Evolutionary conservation across 495 filamentous ascomycete species (phyloP).

Genomic region (Aspergillus sclerotioniger): DNA sequence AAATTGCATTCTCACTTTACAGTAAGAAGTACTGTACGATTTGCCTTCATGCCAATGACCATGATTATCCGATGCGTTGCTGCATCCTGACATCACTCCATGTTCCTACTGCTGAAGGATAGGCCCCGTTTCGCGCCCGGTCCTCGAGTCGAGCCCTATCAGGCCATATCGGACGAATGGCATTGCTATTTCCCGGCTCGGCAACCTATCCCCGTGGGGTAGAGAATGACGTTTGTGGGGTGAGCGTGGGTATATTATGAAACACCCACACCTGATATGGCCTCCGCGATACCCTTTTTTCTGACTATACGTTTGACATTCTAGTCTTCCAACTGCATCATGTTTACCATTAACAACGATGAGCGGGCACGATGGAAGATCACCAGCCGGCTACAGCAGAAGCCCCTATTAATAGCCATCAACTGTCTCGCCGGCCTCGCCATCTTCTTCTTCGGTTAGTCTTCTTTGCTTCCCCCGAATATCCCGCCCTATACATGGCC

Average conservation of each 20-base stretch:
- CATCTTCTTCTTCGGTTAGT: not conserved
- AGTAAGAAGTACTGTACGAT: too few species aligned
- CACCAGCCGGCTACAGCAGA: not conserved
- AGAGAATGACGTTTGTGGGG: too few species aligned
- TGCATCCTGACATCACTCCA: not conserved
- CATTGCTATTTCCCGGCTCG: too few species aligned
- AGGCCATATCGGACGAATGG: too few species aligned
- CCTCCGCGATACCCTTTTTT: too few species aligned
- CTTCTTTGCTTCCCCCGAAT: not conserved
- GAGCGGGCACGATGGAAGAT: not conserved
- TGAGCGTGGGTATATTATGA: too few species aligned
- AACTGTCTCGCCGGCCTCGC: not conserved
- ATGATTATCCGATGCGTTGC: not conserved
- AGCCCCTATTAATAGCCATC: not conserved
- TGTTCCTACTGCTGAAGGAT: too few species aligned
- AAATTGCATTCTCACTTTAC: too few species aligned
- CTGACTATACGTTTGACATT: too few species aligned
- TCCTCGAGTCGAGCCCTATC: too few species aligned
- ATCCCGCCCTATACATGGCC: not conserved
- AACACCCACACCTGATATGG: too few species aligned
- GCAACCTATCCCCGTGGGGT: not conserved
- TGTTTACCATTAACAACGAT: not conserved
- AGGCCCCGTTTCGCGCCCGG: not conserved
- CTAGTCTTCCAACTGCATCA: not conserved
- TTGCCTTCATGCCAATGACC: too few species aligned